A percentile compares a stretch with the other conserved stretches of the same genome.
phyloP scores from a whole-genome alignment of 208 protist genomes.

The Endotrypanum monterogeii region DNA sequence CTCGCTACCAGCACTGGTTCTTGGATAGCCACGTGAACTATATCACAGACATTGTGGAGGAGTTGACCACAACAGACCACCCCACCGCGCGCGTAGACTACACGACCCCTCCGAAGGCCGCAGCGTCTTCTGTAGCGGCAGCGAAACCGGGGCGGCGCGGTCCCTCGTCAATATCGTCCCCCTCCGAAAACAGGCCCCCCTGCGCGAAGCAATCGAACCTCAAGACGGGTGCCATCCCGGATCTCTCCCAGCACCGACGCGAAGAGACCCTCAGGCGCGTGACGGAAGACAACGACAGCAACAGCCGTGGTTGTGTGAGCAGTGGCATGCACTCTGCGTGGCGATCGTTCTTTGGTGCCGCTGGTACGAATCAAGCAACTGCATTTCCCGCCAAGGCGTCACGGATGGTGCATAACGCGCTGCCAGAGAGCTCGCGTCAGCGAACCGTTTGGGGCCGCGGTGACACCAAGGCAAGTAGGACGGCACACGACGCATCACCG shows the following conservation, averaged over 20 bases:
- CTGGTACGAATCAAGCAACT: not conserved
- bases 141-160: not conserved
- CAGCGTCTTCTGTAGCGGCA: not conserved
- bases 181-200: not conserved
- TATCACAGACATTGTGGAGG: constrained; percentile 32
- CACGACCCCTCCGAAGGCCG: constrained; percentile 1
- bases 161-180: not conserved
- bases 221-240: not conserved
- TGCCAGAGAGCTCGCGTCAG: constrained; percentile 1
- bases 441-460: constrained; percentile 14
- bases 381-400: not conserved
- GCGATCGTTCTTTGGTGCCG: constrained; percentile 21
- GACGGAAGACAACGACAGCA: not conserved
- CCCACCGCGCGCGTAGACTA: constrained; percentile 31
- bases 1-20: constrained; percentile 50
- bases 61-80: constrained; percentile 39
- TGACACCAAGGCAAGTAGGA: not conserved
- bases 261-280: not conserved
- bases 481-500: not conserved
- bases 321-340: constrained; percentile 17
- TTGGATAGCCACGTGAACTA: constrained; percentile 35
- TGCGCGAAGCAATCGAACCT: not conserved
- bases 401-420: not conserved
- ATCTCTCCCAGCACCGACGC: not conserved
- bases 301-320: not conserved